Conservation (phyloP, 805 yeast species). For the Ogataea ramenticola region DNA sequence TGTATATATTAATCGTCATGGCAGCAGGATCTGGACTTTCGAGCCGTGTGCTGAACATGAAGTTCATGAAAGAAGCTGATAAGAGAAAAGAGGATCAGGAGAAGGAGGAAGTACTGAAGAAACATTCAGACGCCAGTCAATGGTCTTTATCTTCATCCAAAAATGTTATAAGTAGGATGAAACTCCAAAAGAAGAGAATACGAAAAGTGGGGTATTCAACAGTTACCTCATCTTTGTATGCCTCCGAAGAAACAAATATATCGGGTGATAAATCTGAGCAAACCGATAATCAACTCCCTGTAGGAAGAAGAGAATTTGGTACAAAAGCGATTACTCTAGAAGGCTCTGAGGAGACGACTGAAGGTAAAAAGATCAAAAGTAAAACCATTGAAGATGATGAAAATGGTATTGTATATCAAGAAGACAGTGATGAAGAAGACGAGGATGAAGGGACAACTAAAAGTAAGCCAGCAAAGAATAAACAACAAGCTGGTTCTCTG, state of each 20-base stretch:
- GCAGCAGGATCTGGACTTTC: slow-evolving; percentile 34
- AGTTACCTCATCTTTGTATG: background rate
- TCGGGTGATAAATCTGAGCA: background rate
- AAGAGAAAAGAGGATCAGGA: slow-evolving; percentile 25
- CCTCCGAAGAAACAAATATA: background rate
- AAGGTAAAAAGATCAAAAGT: background rate
- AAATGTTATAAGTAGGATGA: slow-evolving; percentile 13
- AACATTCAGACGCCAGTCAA: slow-evolving; percentile 42
- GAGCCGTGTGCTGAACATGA: slow-evolving; percentile 77
- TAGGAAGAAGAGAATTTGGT: slow-evolving; percentile 25
- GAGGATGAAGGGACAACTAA: slow-evolving; percentile 12
- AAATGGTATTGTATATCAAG: slow-evolving; percentile 2
- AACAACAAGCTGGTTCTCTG: slow-evolving; percentile 5
- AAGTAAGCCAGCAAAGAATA: background rate
- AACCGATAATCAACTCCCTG: slow-evolving; percentile 1
- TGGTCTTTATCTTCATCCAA: slow-evolving; percentile 38
- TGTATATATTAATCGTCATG: background rate
- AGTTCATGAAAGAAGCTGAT: slow-evolving; percentile 50
- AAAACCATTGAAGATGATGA: slow-evolving; percentile 5
- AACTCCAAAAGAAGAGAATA: slow-evolving; percentile 10
- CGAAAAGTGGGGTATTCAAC: slow-evolving; percentile 22
- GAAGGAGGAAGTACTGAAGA: slow-evolving; percentile 27
- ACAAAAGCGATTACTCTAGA: slow-evolving; percentile 19
- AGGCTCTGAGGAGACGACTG: slow-evolving; percentile 8
- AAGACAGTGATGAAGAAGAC: slow-evolving; percentile 14